Base-by-base conservation (phyloP, 768 basidiomycete genomes). In the Daedalea quercina region DNA sequence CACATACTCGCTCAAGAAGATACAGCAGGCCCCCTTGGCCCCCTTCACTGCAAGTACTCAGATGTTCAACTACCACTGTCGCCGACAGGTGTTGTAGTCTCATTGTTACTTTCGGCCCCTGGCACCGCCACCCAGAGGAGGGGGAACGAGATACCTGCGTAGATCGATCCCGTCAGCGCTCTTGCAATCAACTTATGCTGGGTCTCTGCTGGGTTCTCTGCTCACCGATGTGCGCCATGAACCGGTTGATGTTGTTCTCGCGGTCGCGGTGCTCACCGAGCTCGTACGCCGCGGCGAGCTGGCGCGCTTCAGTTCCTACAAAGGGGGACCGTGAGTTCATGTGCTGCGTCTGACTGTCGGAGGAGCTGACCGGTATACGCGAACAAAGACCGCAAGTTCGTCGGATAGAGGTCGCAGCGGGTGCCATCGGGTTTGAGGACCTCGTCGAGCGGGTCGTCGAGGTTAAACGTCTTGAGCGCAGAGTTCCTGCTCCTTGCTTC, bases 191-290 rank as follows among this genome's bases (percentile, higher is more conserved):
- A n/a, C n/a, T n/a, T n/a, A n/a, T n/a, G n/a, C n/a, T n/a, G n/a
- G n/a, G n/a, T n/a, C n/a, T n/a, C n/a, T n/a, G n/a, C n/a, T n/a
- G n/a, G n/a, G n/a, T n/a, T n/a, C n/a, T n/a, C n/a, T n/a, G 42
- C 49, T 23, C 23, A 77, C 82, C 82, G 51, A 81, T 77, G 59
- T 79, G 76, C 26, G 72, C 64, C 65, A 84, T 71, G 62, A 85
- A 84, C n/a, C 70, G 65, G 55, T 77, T 80, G 44, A 79, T 63
- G 59, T 81, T 81, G 54, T 62, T 67, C 48, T 75, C 70, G 26
- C 71, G 63, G 12, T 69, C 61, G 2, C 73, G 71, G 20, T 73
- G 69, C 31, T 71, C 73, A 6, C 61, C 63, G 15, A 85, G 70
- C 1, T 67, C 76, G 56, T 80, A 82, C 49, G 83, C 79, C 24